Percentiles rank a stretch among this genome's conserved stretches.
Conservation (phyloP, 1,284 basidiomycete species). For the Phlebopus sp. region DNA sequence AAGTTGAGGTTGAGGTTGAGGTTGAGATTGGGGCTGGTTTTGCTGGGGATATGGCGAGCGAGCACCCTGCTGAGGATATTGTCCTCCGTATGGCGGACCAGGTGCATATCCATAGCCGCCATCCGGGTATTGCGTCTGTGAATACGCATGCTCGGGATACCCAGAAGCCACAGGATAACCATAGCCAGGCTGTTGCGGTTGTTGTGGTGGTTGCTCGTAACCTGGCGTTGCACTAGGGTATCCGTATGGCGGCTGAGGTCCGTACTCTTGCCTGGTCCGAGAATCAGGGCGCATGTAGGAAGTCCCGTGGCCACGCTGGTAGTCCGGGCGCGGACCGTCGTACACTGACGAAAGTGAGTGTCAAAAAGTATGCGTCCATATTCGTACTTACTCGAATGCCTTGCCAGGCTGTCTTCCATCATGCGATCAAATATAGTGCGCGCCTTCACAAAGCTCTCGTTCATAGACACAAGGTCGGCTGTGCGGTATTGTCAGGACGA, state of each 20-base stretch:
- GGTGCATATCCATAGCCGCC: slow-evolving; percentile 37
- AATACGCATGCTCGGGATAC: slow-evolving; percentile 32
- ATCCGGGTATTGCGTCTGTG: slow-evolving; percentile 30
- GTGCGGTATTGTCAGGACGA: slow-evolving; percentile 8
- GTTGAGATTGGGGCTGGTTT: slow-evolving; percentile 9
- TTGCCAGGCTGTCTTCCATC: slow-evolving; percentile 87
- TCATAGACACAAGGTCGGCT: slow-evolving; percentile 88
- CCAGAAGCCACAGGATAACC: slow-evolving; percentile 40
- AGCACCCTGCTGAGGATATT: slow-evolving; percentile 25
- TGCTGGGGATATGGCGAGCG: slow-evolving; percentile 30
- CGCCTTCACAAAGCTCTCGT: slow-evolving; percentile 84
- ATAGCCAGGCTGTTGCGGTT: slow-evolving; percentile 21
- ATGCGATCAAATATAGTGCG: slow-evolving; percentile 82
- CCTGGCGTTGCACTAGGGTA: slow-evolving; percentile 35
- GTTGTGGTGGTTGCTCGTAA: slow-evolving; percentile 42
- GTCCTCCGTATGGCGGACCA: slow-evolving; percentile 31
- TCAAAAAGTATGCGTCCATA: slow-evolving; percentile 7
- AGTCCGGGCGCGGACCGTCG: slow-evolving; percentile 24
- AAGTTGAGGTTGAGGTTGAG: slow-evolving; percentile 16
- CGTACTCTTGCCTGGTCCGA: slow-evolving; percentile 27
- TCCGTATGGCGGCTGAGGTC: slow-evolving; percentile 37
- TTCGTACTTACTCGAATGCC: slow-evolving; percentile 52
- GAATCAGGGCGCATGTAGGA: slow-evolving; percentile 19
- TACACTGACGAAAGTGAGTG: slow-evolving; percentile 25
- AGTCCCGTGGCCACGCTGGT: slow-evolving; percentile 17